Base-by-base conservation (phyloP, 345 rosid genomes). In the Acer saccharum region DNA sequence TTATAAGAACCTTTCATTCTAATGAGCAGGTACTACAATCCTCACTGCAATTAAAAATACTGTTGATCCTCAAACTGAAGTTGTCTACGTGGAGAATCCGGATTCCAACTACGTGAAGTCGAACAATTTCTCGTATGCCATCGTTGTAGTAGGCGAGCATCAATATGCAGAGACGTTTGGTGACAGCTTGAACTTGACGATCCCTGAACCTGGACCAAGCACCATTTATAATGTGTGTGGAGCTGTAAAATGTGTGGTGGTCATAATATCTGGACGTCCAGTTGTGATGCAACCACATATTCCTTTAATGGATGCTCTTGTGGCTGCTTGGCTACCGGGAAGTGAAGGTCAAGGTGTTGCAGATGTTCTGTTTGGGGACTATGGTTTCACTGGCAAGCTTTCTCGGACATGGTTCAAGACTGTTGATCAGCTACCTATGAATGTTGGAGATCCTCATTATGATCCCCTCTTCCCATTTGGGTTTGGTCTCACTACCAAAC, bases 401-500 rank as follows among this genome's bases (percentile, higher is more conserved):
- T 73, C 93, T 9, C 75, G 87, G 7, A 87, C 93, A 25, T 92
- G 94, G 97, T 92, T 92, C 81, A 90, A 75, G 84, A 87, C 87
- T 4, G 90, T 90, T 68, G 95, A 90, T 62, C 94, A 92, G 82
- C 80, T 92, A 21, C 94, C 91, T 0, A 86, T 90, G 93, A 90
- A 90, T 74, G 85, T 87, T 29, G 93, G 92, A 3, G 93, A 90
- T 87, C 72, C 71, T 57, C 85, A 86, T 77, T 89, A 90, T 29
- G 92, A 91, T 68, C 89, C 92, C 46, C 81, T 88, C 52, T 90
- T 82, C 78, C 89, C 92, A 69, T 89, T 90, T 80, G 92, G 93
- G 17, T 90, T 82, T 76, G 92, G 92, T 60, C 82, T 91, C 20
- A 62, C 82, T 9, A 90, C 90, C 1, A 32, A 68, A 9, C 80